Conservation (phyloP, 805 yeast species). For the Blastobotrys parvus region DNA sequence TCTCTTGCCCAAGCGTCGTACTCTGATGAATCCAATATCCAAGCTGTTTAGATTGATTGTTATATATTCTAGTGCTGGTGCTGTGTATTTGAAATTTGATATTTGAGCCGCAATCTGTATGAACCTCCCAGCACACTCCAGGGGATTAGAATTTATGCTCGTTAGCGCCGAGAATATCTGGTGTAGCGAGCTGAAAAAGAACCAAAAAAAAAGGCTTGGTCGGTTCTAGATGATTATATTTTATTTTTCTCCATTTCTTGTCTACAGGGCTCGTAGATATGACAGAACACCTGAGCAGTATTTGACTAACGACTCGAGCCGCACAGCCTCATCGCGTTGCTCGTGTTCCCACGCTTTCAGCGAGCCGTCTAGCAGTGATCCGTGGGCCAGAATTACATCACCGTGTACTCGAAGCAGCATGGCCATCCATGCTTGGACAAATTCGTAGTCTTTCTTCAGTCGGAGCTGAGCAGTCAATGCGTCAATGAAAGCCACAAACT, state of each 20-base stretch:
- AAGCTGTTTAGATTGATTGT: not conserved
- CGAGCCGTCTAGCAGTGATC: constrained; percentile 33
- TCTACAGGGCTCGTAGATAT: constrained; percentile 34
- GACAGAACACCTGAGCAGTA: constrained; percentile 74
- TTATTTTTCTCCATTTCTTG: not conserved
- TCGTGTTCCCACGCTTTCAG: constrained; percentile 42
- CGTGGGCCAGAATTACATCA: constrained; percentile 48
- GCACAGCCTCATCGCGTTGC: constrained; percentile 36
- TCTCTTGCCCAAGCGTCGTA: constrained; percentile 44
- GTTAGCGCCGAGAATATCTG: too few species aligned
- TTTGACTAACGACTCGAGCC: constrained; percentile 60
- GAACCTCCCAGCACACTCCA: too few species aligned
- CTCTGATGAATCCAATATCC: too few species aligned
- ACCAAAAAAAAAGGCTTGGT: too few species aligned
- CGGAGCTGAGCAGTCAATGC: constrained; percentile 56
- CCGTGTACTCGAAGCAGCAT: constrained; percentile 73
- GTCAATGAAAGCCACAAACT: constrained; percentile 55
- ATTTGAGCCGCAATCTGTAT: too few species aligned
- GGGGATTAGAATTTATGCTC: too few species aligned
- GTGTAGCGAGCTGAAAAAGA: too few species aligned
- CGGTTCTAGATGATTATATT: not conserved
- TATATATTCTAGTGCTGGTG: not conserved
- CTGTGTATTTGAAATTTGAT: not conserved
- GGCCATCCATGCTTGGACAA: constrained; percentile 72
- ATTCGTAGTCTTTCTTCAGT: constrained; percentile 57